Conservation (phyloP, 192 early-diverging fungal genomes). For the Dissophora ornata region DNA sequence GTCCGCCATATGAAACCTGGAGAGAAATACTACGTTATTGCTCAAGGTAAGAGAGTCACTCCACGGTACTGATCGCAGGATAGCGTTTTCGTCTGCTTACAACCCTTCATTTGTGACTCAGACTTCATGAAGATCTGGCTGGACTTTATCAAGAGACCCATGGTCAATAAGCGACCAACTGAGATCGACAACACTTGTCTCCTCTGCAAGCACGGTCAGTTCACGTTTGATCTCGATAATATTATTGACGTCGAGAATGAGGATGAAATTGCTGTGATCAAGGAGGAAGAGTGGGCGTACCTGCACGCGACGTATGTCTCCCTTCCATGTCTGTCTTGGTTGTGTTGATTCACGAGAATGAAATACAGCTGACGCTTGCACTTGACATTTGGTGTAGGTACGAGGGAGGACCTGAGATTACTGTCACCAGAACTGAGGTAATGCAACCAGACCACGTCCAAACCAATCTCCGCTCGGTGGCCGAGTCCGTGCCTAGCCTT, state of each 20-base stretch:
- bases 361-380: no score
- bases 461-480: no score
- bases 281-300: slow-evolving; percentile 21
- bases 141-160: slow-evolving; percentile 23
- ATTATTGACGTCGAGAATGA: slow-evolving; percentile 5
- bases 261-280: slow-evolving; percentile 9
- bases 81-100: no score
- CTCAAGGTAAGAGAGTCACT: slow-evolving; percentile 23
- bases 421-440: background rate
- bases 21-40: slow-evolving; percentile 14
- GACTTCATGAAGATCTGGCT: slow-evolving; percentile 32
- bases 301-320: slow-evolving; percentile 22
- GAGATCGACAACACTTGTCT: slow-evolving; percentile 16
- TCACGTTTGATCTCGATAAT: slow-evolving; percentile 29
- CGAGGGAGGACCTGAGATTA: slow-evolving; percentile 16
- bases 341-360: no score
- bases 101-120: no score
- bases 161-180: slow-evolving; percentile 7
- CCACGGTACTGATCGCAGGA: no score
- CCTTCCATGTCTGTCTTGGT: background rate
- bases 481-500: background rate
- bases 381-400: slow-evolving; percentile 32
- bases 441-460: background rate
- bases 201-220: slow-evolving; percentile 23
- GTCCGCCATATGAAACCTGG: slow-evolving; percentile 1